Evolutionary conservation across 1,284 basidiomycete genomes (phyloP).

Genomic region (Sporisorium iseilematis-ciliati): DNA sequence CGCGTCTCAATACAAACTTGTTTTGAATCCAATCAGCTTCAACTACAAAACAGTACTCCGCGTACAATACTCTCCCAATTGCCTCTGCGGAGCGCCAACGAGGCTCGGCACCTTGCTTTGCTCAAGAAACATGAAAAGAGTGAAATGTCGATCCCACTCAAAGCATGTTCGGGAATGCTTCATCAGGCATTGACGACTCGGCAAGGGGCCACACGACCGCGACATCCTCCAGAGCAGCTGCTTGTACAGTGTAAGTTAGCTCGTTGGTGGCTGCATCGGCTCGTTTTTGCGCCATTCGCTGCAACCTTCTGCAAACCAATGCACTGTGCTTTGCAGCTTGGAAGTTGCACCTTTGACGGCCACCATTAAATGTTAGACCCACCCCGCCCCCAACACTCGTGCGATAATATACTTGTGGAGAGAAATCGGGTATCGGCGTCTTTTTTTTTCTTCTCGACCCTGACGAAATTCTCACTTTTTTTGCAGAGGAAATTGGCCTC

Average conservation of each 20-base stretch:
- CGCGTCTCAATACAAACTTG: too few relatives aligned
- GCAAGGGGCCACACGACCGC: too few relatives aligned
- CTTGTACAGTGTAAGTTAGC: neutral
- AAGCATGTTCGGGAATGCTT: too few relatives aligned
- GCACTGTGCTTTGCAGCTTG: constrained; percentile 1
- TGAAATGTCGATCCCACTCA: too few relatives aligned
- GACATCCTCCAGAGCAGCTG: too few relatives aligned
- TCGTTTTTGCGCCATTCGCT: constrained; percentile 2
- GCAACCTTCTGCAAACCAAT: constrained; percentile 1
- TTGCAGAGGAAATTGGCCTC: constrained; percentile 5
- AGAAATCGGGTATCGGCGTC: constrained; percentile 9
- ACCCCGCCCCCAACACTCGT: neutral
- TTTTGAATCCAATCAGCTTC: too few relatives aligned
- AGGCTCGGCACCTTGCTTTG: too few relatives aligned
- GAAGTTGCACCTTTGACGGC: neutral
- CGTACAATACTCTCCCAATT: too few relatives aligned
- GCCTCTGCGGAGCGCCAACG: too few relatives aligned
- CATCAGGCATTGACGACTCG: too few relatives aligned
- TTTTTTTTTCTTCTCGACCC: constrained; percentile 2
- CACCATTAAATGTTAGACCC: neutral
- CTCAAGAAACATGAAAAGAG: too few relatives aligned
- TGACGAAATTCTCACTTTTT: constrained; percentile 1
- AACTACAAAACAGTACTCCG: too few relatives aligned
- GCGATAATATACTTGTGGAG: neutral
- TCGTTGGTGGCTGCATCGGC: neutral